Percentiles rank a stretch among this genome's conserved stretches.
phyloP scores from a whole-genome alignment of 805 yeast genomes.

The Kazachstania africana region DNA sequence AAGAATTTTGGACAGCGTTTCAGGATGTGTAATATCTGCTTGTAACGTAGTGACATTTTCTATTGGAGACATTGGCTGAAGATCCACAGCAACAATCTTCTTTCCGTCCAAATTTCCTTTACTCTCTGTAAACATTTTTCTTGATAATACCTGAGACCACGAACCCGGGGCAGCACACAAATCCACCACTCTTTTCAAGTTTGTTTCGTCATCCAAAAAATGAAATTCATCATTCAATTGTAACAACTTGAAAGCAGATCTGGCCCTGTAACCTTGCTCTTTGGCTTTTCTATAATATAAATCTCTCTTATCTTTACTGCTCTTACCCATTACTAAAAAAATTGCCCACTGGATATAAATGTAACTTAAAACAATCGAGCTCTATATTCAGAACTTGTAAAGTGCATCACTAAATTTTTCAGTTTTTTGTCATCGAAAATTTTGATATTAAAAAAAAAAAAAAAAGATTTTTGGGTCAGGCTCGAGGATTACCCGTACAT shows the following conservation, averaged over 20 bases:
- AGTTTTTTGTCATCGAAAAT: neutral
- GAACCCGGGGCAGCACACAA: slow-evolving; percentile 98
- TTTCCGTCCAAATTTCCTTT: slow-evolving; percentile 29
- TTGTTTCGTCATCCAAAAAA: slow-evolving; percentile 44
- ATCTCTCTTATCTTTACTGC: slow-evolving; percentile 91
- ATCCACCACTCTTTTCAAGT: slow-evolving; percentile 78
- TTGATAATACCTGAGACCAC: slow-evolving; percentile 90
- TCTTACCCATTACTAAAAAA: slow-evolving; percentile 91
- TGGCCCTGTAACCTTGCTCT: slow-evolving; percentile 95
- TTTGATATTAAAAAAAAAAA: slow-evolving; percentile 2
- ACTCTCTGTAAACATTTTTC: slow-evolving; percentile 44
- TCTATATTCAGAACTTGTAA: neutral
- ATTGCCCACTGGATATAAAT: neutral
- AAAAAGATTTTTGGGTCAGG: too few species aligned
- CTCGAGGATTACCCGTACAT: slow-evolving; percentile 47
- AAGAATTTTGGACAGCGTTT: slow-evolving; percentile 63
- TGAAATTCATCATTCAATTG: slow-evolving; percentile 88
- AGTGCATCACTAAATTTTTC: neutral
- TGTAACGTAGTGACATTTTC: slow-evolving; percentile 80
- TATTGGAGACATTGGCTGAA: slow-evolving; percentile 97
- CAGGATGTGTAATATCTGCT: slow-evolving; percentile 96
- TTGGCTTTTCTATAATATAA: slow-evolving; percentile 87
- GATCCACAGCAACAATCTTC: slow-evolving; percentile 85
- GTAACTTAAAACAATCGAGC: neutral
- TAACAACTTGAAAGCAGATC: slow-evolving; percentile 88